These are phyloP conservation scores for Pilasporangium apinafurcum DNA, from an alignment of 352 stramenopile genomes.

Conservation along the genomic window DNA sequence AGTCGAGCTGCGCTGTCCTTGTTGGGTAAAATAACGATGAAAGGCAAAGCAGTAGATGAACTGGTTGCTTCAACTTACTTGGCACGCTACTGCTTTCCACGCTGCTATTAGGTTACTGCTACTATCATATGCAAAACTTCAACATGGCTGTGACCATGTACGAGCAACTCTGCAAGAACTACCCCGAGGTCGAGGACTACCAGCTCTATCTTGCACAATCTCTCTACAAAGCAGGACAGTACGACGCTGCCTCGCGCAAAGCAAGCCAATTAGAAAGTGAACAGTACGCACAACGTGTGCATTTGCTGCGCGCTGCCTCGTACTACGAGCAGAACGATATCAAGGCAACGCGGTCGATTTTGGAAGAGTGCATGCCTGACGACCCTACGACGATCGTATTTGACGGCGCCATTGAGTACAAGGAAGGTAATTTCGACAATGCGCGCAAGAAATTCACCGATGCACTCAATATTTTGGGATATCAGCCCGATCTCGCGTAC, in stretches of 20 bases:
- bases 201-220: slow-evolving; percentile 94
- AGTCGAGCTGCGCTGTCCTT: slow-evolving; percentile 91
- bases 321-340: slow-evolving; percentile 97
- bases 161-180: slow-evolving; percentile 91
- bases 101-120: slow-evolving; percentile 83
- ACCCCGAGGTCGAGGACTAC: slow-evolving; percentile 94
- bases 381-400: slow-evolving; percentile 90
- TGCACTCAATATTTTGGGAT: slow-evolving; percentile 90
- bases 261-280: slow-evolving; percentile 80
- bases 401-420: slow-evolving; percentile 79
- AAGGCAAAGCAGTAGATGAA: too few relatives aligned
- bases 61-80: background rate
- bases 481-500: slow-evolving; percentile 91
- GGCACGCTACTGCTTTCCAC: background rate
- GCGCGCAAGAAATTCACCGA: slow-evolving; percentile 90
- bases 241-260: slow-evolving; percentile 71
- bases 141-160: slow-evolving; percentile 89
- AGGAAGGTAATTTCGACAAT: slow-evolving; percentile 84
- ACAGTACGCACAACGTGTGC: slow-evolving; percentile 82
- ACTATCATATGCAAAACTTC: slow-evolving; percentile 96
- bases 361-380: slow-evolving; percentile 90
- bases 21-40: slow-evolving; percentile 70
- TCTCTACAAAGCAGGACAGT: slow-evolving; percentile 89
- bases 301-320: slow-evolving; percentile 84
- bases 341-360: slow-evolving; percentile 80